Evolutionary conservation across 2,329 filamentous ascomycete genomes (phyloP).

Genomic region (Sporothrix mexicana): DNA sequence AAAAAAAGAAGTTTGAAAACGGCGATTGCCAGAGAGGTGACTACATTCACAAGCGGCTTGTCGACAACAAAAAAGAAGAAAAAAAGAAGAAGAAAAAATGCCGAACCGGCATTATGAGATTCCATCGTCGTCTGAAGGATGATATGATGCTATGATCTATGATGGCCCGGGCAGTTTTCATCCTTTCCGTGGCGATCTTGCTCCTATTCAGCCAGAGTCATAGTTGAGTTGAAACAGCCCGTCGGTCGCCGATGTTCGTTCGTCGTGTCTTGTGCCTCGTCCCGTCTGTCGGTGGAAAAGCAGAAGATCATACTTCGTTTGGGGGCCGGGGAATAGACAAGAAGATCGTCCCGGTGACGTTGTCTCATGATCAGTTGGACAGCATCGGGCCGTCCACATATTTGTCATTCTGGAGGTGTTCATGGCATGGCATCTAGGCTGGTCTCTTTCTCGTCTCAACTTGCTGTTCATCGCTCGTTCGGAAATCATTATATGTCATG

Average conservation of each 20-base stretch:
- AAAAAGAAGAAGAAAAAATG: background rate
- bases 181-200: background rate
- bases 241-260: background rate
- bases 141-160: background rate
- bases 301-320: constrained; percentile 18
- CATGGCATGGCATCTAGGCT: no score
- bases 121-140: background rate
- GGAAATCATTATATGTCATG: no score
- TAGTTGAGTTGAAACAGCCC: constrained; percentile 16
- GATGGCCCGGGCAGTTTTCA: background rate
- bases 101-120: background rate
- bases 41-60: no score
- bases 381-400: no score
- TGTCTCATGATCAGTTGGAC: background rate
- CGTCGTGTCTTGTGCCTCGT: background rate
- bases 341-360: background rate
- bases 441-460: no score
- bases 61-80: background rate
- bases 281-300: no score
- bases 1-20: constrained; percentile 2
- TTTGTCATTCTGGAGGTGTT: background rate
- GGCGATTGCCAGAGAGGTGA: no score
- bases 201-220: constrained; percentile 5
- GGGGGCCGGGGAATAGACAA: background rate
- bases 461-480: no score